Percentiles rank a stretch among this genome's conserved stretches.
Evolutionary conservation across 2,329 filamentous ascomycete species (phyloP).

Genomic region (Cladosporium sp.): DNA sequence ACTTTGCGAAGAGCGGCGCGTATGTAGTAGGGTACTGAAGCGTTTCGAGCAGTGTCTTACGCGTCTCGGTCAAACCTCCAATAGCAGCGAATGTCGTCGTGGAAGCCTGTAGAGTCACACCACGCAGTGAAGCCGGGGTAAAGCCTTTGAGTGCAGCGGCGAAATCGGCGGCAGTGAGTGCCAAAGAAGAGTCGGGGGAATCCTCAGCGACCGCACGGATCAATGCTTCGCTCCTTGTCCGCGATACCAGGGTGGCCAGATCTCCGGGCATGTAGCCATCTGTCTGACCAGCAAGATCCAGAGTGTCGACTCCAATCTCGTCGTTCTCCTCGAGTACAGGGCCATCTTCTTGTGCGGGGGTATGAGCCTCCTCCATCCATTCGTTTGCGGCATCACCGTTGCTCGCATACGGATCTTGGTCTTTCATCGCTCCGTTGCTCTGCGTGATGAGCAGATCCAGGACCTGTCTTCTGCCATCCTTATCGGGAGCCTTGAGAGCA

Average conservation of each 20-base stretch:
- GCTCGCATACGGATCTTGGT: slow-evolving; percentile 13
- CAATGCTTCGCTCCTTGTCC: slow-evolving; percentile 86
- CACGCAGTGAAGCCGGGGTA: slow-evolving; percentile 88
- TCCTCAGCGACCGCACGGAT: slow-evolving; percentile 65
- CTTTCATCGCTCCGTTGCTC: slow-evolving; percentile 16
- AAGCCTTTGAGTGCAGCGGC: slow-evolving; percentile 82
- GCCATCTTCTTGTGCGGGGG: slow-evolving; percentile 36
- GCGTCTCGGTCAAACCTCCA: slow-evolving; percentile 78
- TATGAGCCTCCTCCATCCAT: slow-evolving; percentile 72
- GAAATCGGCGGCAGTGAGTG: slow-evolving; percentile 71
- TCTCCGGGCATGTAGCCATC: slow-evolving; percentile 99
- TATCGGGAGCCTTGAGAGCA: slow-evolving; percentile 83
- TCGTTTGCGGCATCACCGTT: slow-evolving; percentile 21
- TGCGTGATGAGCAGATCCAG: slow-evolving; percentile 68
- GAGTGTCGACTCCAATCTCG: slow-evolving; percentile 74
- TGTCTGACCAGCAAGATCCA: slow-evolving; percentile 88
- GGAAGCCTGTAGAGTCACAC: slow-evolving; percentile 88
- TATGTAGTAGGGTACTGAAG: slow-evolving; percentile 97
- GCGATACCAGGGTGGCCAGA: slow-evolving; percentile 74
- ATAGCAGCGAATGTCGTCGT: slow-evolving; percentile 91
- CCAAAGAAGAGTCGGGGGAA: slow-evolving; percentile 49
- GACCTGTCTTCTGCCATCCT: slow-evolving; percentile 78
- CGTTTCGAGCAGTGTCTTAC: slow-evolving; percentile 88
- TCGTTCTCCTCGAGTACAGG: slow-evolving; percentile 49
- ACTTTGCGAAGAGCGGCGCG: slow-evolving; percentile 94